phyloP scores from a whole-genome alignment of 495 filamentous ascomycete genomes.

The Trichoderma asperelloides region DNA sequence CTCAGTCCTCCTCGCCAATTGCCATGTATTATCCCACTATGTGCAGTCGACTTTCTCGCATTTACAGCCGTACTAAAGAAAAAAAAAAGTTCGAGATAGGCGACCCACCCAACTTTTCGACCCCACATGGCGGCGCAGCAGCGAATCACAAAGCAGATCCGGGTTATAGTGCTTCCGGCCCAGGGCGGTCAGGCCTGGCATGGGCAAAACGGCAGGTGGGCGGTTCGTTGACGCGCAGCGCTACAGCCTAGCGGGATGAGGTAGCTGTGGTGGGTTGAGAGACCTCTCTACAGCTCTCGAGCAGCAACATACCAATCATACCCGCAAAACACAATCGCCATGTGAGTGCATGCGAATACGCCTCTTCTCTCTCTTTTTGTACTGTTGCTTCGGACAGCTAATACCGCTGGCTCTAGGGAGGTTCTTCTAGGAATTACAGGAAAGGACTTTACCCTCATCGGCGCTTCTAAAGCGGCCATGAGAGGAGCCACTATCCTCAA shows the following conservation, averaged over 20 bases:
- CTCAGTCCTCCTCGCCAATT: constrained; percentile 10
- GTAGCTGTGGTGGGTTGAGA: background rate
- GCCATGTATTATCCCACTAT: constrained; percentile 4
- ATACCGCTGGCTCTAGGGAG: constrained; percentile 54
- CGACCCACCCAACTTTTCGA: background rate
- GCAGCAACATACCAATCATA: constrained; percentile 1
- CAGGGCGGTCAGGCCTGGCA: constrained; percentile 4
- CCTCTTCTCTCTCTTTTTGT: background rate
- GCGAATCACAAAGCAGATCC: background rate
- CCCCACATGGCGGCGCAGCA: background rate
- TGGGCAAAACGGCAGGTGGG: background rate
- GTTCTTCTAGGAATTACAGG: constrained; percentile 95
- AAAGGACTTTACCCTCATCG: constrained; percentile 97
- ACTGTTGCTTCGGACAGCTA: background rate
- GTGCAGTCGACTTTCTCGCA: background rate
- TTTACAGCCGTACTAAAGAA: background rate
- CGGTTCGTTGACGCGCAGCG: constrained; percentile 7
- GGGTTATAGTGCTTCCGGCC: constrained; percentile 5
- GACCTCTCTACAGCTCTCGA: background rate
- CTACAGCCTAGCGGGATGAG: constrained; percentile 7
- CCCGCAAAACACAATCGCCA: constrained; percentile 17
- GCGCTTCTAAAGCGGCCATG: constrained; percentile 95
- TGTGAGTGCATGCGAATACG: constrained; percentile 17
- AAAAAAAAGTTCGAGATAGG: constrained; percentile 20
- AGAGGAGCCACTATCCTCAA: constrained; percentile 94